phyloP scores from a whole-genome alignment of 257 asterid species.

The Verbena officinalis region DNA sequence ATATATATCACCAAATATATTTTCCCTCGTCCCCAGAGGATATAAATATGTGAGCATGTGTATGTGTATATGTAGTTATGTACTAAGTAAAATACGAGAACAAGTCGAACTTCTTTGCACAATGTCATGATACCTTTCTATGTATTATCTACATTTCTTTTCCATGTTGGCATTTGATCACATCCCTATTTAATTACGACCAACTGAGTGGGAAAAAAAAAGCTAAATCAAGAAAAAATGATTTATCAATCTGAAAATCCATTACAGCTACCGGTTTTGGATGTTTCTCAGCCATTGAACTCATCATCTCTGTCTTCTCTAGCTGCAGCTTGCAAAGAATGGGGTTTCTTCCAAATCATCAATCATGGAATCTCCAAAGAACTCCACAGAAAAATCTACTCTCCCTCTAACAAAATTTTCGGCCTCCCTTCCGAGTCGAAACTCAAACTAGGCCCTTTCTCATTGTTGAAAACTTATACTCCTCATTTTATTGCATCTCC shows the following conservation, averaged over 20 bases:
- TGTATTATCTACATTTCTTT: slow-evolving; percentile 7
- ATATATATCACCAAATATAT: too few species aligned
- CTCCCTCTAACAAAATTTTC: slow-evolving; percentile 49
- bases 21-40: neutral
- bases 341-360: slow-evolving; percentile 70
- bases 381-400: slow-evolving; percentile 46
- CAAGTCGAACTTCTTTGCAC: neutral
- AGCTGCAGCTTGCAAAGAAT: slow-evolving; percentile 64
- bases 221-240: slow-evolving; percentile 37
- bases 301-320: slow-evolving; percentile 45
- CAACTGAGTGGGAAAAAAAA: slow-evolving; percentile 6
- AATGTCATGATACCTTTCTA: neutral
- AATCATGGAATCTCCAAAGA: slow-evolving; percentile 75
- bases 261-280: slow-evolving; percentile 58
- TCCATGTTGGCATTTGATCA: slow-evolving; percentile 19
- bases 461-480: slow-evolving; percentile 57
- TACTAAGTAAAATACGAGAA: neutral
- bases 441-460: slow-evolving; percentile 60
- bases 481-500: slow-evolving; percentile 83
- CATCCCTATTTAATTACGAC: slow-evolving; percentile 25
- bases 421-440: slow-evolving; percentile 52
- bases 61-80: neutral
- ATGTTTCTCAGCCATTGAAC: slow-evolving; percentile 52
- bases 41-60: neutral
- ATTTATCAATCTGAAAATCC: slow-evolving; percentile 46